Evolutionary conservation across 192 early-diverging fungal genomes (phyloP).

Genomic region (Gryganskiella cystojenkinii): DNA sequence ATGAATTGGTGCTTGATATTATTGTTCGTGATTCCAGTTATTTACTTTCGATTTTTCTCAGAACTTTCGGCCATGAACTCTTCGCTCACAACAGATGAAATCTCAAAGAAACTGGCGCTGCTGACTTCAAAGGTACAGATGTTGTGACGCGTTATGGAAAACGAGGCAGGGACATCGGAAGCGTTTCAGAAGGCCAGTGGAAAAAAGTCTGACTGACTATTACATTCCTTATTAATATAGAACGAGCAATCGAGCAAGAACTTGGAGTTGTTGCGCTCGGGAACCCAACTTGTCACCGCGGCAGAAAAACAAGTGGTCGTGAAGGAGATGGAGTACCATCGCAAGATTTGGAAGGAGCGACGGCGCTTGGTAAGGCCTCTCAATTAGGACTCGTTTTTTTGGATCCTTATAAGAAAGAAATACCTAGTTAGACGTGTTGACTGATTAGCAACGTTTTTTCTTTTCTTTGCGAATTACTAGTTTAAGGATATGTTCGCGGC

Average conservation of each 20-base stretch:
- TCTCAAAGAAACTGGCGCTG: conserved; percentile 19
- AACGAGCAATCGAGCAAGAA: conserved; percentile 53
- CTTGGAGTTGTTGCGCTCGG: conserved; percentile 38
- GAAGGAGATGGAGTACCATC: conserved; percentile 44
- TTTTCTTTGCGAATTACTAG: conserved; percentile 10
- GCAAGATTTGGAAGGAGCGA: conserved; percentile 54
- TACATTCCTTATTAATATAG: too few relatives aligned
- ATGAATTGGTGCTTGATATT: neutral
- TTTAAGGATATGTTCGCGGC: conserved; percentile 56
- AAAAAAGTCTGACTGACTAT: too few relatives aligned
- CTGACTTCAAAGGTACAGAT: conserved; percentile 15
- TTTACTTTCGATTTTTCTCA: conserved; percentile 44
- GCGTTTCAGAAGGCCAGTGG: too few relatives aligned
- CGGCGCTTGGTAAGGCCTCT: conserved; percentile 55
- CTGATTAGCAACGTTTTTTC: neutral
- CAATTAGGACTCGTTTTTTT: too few relatives aligned
- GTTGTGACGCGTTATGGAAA: neutral
- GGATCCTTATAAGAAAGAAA: neutral
- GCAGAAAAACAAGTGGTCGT: conserved; percentile 53
- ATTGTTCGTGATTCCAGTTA: neutral
- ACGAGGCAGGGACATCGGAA: neutral
- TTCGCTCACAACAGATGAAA: conserved; percentile 54
- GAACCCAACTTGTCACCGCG: conserved; percentile 34
- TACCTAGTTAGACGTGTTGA: neutral
- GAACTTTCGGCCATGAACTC: conserved; percentile 46